phyloP scores from a whole-genome alignment of 495 filamentous ascomycete genomes.

The Astrocystis sublimbata region DNA sequence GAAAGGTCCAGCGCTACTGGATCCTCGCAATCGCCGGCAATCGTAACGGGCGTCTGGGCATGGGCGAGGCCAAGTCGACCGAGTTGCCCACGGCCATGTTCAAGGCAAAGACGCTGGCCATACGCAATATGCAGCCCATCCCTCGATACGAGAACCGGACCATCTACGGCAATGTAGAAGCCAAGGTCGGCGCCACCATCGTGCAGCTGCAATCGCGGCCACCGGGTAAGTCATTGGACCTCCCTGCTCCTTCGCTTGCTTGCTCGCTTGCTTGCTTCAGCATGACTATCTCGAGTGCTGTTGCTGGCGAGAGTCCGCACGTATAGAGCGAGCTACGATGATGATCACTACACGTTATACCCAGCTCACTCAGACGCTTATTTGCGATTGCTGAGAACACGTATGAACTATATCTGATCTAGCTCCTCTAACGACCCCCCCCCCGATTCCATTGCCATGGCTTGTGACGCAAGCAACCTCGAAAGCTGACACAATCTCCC shows the following conservation, averaged over 20 bases:
- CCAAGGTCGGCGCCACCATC: constrained; percentile 81
- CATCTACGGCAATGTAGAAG: constrained; percentile 80
- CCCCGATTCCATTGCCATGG: background rate
- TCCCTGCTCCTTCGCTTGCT: background rate
- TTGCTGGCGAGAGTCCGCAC: too few species aligned
- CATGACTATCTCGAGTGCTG: too few species aligned
- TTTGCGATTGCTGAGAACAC: too few species aligned
- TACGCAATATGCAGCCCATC: constrained; percentile 84
- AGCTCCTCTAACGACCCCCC: too few species aligned
- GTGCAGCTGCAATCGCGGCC: constrained; percentile 77
- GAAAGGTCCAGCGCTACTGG: constrained; percentile 77
- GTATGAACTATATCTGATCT: too few species aligned
- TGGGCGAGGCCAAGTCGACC: constrained; percentile 84
- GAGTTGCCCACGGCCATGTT: constrained; percentile 63
- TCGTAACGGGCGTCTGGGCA: constrained; percentile 76
- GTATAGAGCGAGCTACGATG: too few species aligned
- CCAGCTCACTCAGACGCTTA: too few species aligned
- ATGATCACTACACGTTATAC: too few species aligned
- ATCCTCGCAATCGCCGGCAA: constrained; percentile 79
- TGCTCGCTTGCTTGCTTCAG: background rate
- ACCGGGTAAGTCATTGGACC: constrained; percentile 67
- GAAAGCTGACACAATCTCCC: background rate
- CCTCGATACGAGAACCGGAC: constrained; percentile 87
- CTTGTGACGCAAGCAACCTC: background rate
- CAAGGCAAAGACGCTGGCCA: constrained; percentile 73